These are phyloP conservation scores for Backusella tuberculispora DNA, from an alignment of 192 early-diverging fungal species.

Conservation along the genomic window DNA sequence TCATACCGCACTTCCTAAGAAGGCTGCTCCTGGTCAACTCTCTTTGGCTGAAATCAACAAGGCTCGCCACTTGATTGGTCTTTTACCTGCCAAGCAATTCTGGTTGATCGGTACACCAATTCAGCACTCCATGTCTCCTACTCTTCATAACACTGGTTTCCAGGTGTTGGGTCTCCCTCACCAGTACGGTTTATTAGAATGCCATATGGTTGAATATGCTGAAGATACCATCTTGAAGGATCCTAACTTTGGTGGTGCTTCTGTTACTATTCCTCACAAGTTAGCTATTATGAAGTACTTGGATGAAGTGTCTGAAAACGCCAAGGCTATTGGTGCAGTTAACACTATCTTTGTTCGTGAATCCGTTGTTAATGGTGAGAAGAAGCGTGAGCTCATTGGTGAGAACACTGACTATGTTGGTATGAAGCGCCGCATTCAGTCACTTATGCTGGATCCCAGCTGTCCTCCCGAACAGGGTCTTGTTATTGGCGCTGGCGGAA, in stretches of 20 bases:
- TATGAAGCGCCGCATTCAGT: constrained; percentile 69
- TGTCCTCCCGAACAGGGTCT: constrained; percentile 57
- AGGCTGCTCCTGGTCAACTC: constrained; percentile 95
- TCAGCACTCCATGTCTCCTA: constrained; percentile 85
- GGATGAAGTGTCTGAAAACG: constrained; percentile 73
- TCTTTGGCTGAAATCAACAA: constrained; percentile 78
- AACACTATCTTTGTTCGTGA: constrained; percentile 77
- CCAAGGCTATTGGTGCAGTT: constrained; percentile 89
- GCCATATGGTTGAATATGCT: constrained; percentile 61
- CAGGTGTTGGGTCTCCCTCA: constrained; percentile 82
- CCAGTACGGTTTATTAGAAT: constrained; percentile 77
- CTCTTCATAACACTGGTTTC: constrained; percentile 94
- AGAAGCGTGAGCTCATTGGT: constrained; percentile 62
- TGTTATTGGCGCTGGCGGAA: constrained; percentile 95
- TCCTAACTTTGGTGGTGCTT: constrained; percentile 87
- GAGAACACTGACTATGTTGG: constrained; percentile 98
- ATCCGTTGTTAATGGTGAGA: constrained; percentile 34
- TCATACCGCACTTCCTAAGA: constrained; percentile 73
- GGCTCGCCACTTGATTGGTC: constrained; percentile 70
- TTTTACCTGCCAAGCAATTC: constrained; percentile 68
- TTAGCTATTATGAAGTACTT: constrained; percentile 80
- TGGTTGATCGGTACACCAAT: constrained; percentile 93
- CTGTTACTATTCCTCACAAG: constrained; percentile 97
- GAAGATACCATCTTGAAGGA: constrained; percentile 53
- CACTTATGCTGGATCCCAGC: constrained; percentile 40